Base-by-base conservation (phyloP, 352 stramenopile genomes). In the Thalassiosira hispida region DNA sequence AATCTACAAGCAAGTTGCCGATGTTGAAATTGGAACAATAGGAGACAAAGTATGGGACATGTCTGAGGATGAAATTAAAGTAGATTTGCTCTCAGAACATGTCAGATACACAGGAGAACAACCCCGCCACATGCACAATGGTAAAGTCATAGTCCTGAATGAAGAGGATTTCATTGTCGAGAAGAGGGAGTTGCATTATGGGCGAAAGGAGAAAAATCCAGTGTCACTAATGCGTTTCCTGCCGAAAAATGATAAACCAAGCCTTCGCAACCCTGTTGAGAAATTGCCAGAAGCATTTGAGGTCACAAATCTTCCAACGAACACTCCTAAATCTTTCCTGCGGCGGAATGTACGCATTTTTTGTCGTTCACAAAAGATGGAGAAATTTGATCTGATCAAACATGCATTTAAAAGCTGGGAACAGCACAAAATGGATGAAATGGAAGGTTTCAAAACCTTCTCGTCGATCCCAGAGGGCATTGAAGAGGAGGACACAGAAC, bases 11-110 rank as follows among this genome's bases (percentile, higher is more conserved):
- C 47, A 27, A 59, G 74, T 77, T 22, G 42, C 51, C 0, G 62
- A 86, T n/a, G 33, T 77, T 14, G 61, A 77, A 62, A 73, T 69
- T 12, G 67, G 71, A 44, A 40, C 79, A 44, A 57, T 77, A 25
- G 46, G 60, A n/a, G n/a, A n/a, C n/a, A n/a, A n/a, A n/a, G n/a
- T n/a, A n/a, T n/a, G n/a, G n/a, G n/a, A n/a, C n/a, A n/a, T n/a
- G n/a, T n/a, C n/a, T n/a, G 81, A 91, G 60, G 61, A 83, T 52
- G 81, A 91, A 27, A 87, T 89, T 23, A 78, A 84, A 22, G 51
- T 46, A 25, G 69, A 79, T n/a, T 52, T 89, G 22, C 29, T 81
- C 29, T 35, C 25, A 38, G 56, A 63, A 29, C 31, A 53, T 38
- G 49, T 16, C 14, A 14, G 29, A 53, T 60, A 66, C 68, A 47